Evolutionary conservation across 225 moss, liverwort and hornwort genomes (phyloP), one percentile per base, ranked within the genome.

Genomic region (Asterella californica): DNA sequence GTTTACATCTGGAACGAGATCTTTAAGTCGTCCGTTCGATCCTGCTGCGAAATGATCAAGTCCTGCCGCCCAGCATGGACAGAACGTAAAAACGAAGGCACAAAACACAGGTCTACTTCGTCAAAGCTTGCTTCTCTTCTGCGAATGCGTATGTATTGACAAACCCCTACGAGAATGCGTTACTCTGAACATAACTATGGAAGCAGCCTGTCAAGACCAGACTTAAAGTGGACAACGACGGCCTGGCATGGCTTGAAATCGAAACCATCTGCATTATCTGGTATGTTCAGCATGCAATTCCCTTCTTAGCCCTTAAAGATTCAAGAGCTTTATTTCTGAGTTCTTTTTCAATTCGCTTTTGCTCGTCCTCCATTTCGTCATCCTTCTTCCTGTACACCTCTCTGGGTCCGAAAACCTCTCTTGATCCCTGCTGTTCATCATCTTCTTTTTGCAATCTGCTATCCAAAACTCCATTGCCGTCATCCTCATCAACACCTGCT

Each of bases 41-140:
- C 89, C 90, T 91, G 92, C 92, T 91, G 90, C 91, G 77, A 88
- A 83, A 88, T 84, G 85, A 87, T 96, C 91, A 94, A 86, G 90
- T 94, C 96, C 96, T 96, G 96, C 92, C 91, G 92, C 92, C 91
- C 92, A 92, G 92, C 90, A 96, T 94, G 92, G 94, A 94, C 90
- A 94, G 88, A 91, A 82, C 86, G 87, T 94, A 90, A 93, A 92
- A 92, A 92, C 84, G 85, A 85, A 91, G 78, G 80, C 80, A 93
- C 86, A 89, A 90, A 88, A 81, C 88, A 90, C 72, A 86, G 76
- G 76, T 81, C 85, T 87, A 87, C 84, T 73, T 78, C 88, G 77
- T 82, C 83, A 83, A 90, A 87, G 79, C 67, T 83, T 87, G 83
- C 78, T 89, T 90, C 89, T 77, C 75, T 85, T 70, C 52, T 81